Base-by-base conservation (phyloP, 331 rosid species). In the Stylosanthes scabra region DNA sequence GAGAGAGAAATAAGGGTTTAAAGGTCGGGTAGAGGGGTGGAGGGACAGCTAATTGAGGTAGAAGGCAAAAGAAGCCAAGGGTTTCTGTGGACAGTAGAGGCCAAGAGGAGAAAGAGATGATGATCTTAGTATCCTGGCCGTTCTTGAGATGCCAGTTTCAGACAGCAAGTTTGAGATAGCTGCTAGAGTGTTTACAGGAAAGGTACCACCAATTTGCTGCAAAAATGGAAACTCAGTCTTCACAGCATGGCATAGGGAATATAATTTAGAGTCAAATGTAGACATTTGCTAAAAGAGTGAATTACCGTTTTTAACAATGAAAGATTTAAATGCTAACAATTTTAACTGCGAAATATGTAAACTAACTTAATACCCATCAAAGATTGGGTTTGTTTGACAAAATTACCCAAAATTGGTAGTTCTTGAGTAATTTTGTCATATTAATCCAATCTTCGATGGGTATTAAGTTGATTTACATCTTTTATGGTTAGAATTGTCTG, bases 191-290 rank as follows among this genome's bases (percentile, higher is more conserved):
- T 89, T 91, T 20, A 97, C 96, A 65, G 91, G 97, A 92, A 90
- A 69, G 89, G 97, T 86, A 78, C 90, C 97, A 13, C 91, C 89
- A 69, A 89, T 94, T 87, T 89, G 95, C 98, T 94, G 97, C 89
- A 85, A 47, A 74, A 50, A 12, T 8, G 74, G 70, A 68, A 77
- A 47, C 10, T 81, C 71, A 79, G 78, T 52, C 77, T 56, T 72
- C 70, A 51, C 71, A 54, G 59, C 54, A 68, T 37, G 59, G 49
- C 56, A 68, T 45, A 56, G 29, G 66, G 66, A 61, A 68, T 27
- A 29, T 5, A 16, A 59, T 12, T 66, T 29, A 46, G 14, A 39
- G 66, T 73, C 61, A 79, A 59, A 42, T 46, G 65, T 54, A 42
- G 27, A 72, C 67, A 66, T 44, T 65, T 72, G 49, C 66, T 42